Base-by-base conservation (phyloP, 2,329 filamentous ascomycete species). In the Coniella vitis region DNA sequence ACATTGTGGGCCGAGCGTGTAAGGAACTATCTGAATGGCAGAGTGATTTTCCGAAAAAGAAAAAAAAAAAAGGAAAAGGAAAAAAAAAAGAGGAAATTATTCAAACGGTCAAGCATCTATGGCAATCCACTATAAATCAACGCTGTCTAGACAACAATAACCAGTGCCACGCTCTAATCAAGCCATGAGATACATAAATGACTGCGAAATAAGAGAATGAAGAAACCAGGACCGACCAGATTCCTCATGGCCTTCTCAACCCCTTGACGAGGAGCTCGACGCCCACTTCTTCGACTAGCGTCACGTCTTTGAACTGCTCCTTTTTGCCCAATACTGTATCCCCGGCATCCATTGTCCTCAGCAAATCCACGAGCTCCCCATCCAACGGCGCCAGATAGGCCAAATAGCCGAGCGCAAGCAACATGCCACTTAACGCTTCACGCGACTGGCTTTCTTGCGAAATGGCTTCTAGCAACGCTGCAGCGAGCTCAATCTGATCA, bases 401-500 rank as follows among this genome's bases (percentile, higher is more conserved):
- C 21, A 96, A 63, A 56, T 89, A 79, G 0, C 90, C 91, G 16
- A 95, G 64, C 2, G 86, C 85, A 14, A 90, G 72, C 31, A 95
- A 59, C 64, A 90, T 80, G 0, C 88, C 88, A 60, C 86, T 86
- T 13, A 90, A 65, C 0, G 86, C 86, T 58, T 95, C 90, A 10
- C 62, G 68, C 0, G 91, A 82, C 32, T 70, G 65, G 29, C 75
- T 69, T 56, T 84, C 80, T 49, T 77, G 71, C 2, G 65, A 61
- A 38, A 83, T 79, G 2, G 86, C 85, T 65, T 96, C 90, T 1
- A 95, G 69, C 7, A 93, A 68, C 1, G 87, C 86, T 0, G 90
- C 90, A 0, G 86, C 81, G 4, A 97, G 70, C 64, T 95, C 90
- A 1, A 94, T 79, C 60, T 93, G 85, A 51, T 86, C 82, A 3